phyloP scores from a whole-genome alignment of 2,329 filamentous ascomycete species.

The Ophiosphaerella herpotricha region DNA sequence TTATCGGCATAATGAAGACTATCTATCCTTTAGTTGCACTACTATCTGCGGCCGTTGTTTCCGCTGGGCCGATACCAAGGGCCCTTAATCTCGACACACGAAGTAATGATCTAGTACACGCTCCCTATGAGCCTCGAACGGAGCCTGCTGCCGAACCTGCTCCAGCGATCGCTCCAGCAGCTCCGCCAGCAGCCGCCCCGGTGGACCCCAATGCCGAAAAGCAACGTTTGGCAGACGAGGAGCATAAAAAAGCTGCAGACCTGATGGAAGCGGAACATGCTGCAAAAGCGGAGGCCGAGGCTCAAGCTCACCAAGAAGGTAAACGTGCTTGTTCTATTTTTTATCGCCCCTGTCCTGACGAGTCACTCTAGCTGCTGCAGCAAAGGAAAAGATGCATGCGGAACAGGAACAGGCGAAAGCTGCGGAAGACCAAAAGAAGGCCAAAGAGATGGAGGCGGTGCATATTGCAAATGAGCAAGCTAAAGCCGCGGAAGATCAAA shows the following conservation, averaged over 20 bases:
- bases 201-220: conserved; percentile 5
- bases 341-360: too few relatives aligned
- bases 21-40: conserved; percentile 29
- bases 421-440: conserved; percentile 9
- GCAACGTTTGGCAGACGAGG: conserved; percentile 9
- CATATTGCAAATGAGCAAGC: conserved; percentile 5
- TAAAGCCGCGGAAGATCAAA: conserved; percentile 8
- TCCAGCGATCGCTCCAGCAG: conserved; percentile 8
- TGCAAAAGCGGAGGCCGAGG: conserved; percentile 23
- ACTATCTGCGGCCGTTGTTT: conserved; percentile 22
- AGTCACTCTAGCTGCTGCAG: conserved; percentile 1
- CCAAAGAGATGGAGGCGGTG: not conserved
- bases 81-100: conserved; percentile 2
- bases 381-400: conserved; percentile 4
- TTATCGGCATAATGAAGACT: conserved; percentile 28
- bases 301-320: conserved; percentile 20
- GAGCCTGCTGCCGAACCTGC: conserved; percentile 11
- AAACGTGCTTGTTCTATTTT: not conserved
- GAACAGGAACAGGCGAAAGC: conserved; percentile 12
- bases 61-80: conserved; percentile 24
- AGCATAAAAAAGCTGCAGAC: conserved; percentile 17
- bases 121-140: conserved; percentile 14
- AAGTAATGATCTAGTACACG: conserved; percentile 10
- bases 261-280: conserved; percentile 26
- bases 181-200: not conserved